Conservation (phyloP, 106 monocot species). For the Triglochin maritima region DNA sequence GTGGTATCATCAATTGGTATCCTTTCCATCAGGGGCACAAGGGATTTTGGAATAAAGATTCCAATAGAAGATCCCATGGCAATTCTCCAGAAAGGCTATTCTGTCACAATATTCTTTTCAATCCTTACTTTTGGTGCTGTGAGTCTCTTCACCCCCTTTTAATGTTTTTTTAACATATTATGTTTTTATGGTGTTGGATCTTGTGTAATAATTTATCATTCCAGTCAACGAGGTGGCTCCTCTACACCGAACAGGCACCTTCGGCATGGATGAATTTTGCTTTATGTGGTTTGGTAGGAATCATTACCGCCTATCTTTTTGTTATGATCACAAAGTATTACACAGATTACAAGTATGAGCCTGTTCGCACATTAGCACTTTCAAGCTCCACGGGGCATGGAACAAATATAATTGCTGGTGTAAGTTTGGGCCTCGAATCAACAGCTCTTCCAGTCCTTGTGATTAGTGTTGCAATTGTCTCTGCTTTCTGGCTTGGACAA, state of each 20-base stretch:
- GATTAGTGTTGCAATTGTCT: slow-evolving; percentile 78
- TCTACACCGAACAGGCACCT: slow-evolving; percentile 94
- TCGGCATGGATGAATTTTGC: slow-evolving; percentile 94
- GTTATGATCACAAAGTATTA: slow-evolving; percentile 98
- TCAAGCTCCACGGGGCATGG: slow-evolving; percentile 95
- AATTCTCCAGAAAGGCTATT: slow-evolving; percentile 96
- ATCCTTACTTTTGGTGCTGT: slow-evolving; percentile 84
- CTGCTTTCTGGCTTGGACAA: slow-evolving; percentile 84
- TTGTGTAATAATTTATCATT: not conserved
- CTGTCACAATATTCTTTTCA: slow-evolving; percentile 77
- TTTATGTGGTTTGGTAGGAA: slow-evolving; percentile 88
- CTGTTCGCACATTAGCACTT: slow-evolving; percentile 70
- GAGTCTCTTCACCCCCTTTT: slow-evolving; percentile 21
- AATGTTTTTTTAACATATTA: slow-evolving; percentile 1
- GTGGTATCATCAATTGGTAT: slow-evolving; percentile 90
- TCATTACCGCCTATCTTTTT: slow-evolving; percentile 83
- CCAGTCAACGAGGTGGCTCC: slow-evolving; percentile 96
- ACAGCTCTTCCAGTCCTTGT: slow-evolving; percentile 97
- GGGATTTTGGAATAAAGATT: slow-evolving; percentile 48
- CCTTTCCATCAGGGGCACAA: slow-evolving; percentile 85
- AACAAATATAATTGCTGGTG: slow-evolving; percentile 97
- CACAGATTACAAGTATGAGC: slow-evolving; percentile 97
- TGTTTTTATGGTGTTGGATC: not conserved
- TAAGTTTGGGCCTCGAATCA: slow-evolving; percentile 88
- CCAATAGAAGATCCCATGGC: slow-evolving; percentile 85